Evolutionary conservation across 371 early-diverging fungal genomes (phyloP), one percentile per base, ranked within the genome.

Genomic region (Basidiobolus meristosporus): DNA sequence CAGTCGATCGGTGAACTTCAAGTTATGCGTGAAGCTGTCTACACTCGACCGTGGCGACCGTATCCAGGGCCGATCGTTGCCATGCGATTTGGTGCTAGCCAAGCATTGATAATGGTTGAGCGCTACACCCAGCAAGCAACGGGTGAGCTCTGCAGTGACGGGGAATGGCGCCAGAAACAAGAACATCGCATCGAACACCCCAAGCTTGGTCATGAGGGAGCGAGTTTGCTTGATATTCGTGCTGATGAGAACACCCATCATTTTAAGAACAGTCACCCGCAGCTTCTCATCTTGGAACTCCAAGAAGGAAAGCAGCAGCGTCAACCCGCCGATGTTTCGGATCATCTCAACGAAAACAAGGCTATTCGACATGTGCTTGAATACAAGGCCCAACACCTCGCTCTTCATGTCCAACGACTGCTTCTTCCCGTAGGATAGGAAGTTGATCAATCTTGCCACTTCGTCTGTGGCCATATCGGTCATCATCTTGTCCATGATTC

Each of bases 401-500:
- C 51, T 30, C 15, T 56, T 50, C 20, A 55, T 42, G 2, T 58
- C 59, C 35, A 54, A 47, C 1, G 51, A 41, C n/a, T 45, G 40
- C 0, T 39, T 33, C 7, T 57, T 55, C 15, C 51, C 58, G 22
- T 57, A 50, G 7, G 49, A 52, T 14, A 55, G 45, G 33, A 55
- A 58, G 11, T 53, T 45, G 10, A 58, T 48, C 21, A 58, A 34
- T 15, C 48, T 21, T 1, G 50, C 53, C 22, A 58, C 42, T 17
- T 58, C 59, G 22, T 55, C 53, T 10, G 51, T 45, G 7, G 50
- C 44, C 45, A 55, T 46, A 7, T 56, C 59, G 17, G 49, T 52
- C 48, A 58, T 48, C 59, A 58, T 58, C 2, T 50, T 44, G 23
- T 58, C 59, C n/a, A 58, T 28, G 7, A 49, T 48, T 48, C 56